Conservation (phyloP, 139 green algal genomes). For the Coelastrella sp. region DNA sequence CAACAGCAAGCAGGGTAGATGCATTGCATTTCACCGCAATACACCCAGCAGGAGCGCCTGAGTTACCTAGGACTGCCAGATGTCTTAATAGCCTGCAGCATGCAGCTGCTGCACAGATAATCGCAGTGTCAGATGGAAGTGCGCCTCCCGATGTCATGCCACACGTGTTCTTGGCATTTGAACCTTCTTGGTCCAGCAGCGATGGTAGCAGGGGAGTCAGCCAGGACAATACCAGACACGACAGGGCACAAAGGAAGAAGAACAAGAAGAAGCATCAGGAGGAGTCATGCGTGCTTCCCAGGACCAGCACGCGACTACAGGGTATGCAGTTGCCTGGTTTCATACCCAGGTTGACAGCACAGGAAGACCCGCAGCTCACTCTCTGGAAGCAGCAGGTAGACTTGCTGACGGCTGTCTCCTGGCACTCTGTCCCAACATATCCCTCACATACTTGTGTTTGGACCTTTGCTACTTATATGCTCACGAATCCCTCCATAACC, state of each 20-base stretch:
- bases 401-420: background rate
- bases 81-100: background rate
- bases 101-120: background rate
- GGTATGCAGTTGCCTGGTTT: constrained; percentile 28
- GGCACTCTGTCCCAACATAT: too few species aligned
- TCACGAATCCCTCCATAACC: too few species aligned
- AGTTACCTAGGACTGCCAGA: background rate
- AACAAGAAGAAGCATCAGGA: constrained; percentile 27
- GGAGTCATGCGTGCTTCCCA: background rate
- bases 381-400: constrained; percentile 33
- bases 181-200: background rate
- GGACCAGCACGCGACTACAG: background rate
- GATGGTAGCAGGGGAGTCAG: background rate
- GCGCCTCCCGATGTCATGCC: constrained; percentile 8
- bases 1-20: too few species aligned
- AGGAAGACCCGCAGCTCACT: background rate
- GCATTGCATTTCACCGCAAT: too few species aligned
- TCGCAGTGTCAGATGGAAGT: background rate
- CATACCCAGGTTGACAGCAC: background rate
- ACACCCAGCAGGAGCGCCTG: background rate
- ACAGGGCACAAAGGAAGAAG: background rate
- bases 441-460: too few species aligned
- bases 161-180: constrained; percentile 13
- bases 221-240: background rate
- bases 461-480: too few species aligned